Percentiles rank a stretch among this genome's conserved stretches.
Conservation (phyloP, 495 filamentous ascomycete genomes). For the Penicillium parvum region DNA sequence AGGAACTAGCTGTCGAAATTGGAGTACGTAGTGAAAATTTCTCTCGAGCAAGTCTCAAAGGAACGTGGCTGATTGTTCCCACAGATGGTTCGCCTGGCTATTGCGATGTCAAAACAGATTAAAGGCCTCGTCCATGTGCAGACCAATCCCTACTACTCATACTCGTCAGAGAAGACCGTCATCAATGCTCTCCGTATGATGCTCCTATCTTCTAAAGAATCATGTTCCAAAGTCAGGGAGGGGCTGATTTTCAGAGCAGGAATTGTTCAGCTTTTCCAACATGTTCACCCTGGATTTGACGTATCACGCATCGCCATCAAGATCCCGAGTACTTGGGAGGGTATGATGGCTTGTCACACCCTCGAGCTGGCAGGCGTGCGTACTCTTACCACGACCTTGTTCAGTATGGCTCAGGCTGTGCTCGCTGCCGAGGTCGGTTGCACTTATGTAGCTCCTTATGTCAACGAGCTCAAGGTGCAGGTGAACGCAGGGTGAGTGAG, state of each 20-base stretch:
- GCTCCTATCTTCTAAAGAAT: too few species aligned
- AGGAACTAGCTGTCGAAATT: constrained; percentile 56
- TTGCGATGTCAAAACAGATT: constrained; percentile 49
- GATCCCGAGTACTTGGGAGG: constrained; percentile 61
- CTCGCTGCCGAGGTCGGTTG: constrained; percentile 54
- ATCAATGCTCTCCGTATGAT: constrained; percentile 51
- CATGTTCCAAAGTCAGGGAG: background rate
- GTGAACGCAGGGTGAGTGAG: constrained; percentile 49
- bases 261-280: constrained; percentile 44
- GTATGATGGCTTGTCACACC: constrained; percentile 55
- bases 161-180: constrained; percentile 49
- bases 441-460: constrained; percentile 58
- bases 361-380: constrained; percentile 48
- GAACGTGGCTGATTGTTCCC: background rate
- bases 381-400: constrained; percentile 60
- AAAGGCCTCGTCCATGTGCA: constrained; percentile 56
- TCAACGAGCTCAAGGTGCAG: constrained; percentile 62
- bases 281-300: constrained; percentile 46
- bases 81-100: constrained; percentile 51
- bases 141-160: constrained; percentile 55
- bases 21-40: constrained; percentile 20
- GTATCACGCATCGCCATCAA: constrained; percentile 56
- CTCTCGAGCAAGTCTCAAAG: background rate
- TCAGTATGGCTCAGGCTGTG: constrained; percentile 53
- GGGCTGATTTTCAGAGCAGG: constrained; percentile 25